These are phyloP conservation scores for Colletotrichum incanum DNA, from an alignment of 2,329 filamentous ascomycete species.

Conservation along the genomic window DNA sequence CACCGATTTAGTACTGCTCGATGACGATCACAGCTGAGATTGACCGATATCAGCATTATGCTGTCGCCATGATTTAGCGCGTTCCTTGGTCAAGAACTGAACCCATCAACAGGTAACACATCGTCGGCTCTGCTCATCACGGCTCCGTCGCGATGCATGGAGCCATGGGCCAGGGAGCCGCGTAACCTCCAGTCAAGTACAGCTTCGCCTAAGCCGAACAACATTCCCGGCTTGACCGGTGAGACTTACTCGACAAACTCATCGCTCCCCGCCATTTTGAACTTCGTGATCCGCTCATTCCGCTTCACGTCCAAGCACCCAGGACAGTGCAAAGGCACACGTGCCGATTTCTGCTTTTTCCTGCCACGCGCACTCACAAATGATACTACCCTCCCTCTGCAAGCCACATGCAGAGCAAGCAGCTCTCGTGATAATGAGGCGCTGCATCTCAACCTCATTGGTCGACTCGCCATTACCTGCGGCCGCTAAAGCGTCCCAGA, in stretches of 20 bases:
- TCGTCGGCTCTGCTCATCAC: neutral
- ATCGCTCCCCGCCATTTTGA: constrained; percentile 1
- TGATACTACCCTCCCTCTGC: constrained; percentile 39
- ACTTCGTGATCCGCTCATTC: constrained; percentile 11
- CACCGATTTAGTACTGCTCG: neutral
- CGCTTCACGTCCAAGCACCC: constrained; percentile 12
- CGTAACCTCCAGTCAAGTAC: constrained; percentile 4
- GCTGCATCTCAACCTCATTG: constrained; percentile 8
- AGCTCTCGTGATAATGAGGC: constrained; percentile 36
- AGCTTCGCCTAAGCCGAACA: constrained; percentile 29
- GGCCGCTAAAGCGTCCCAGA: constrained; percentile 38
- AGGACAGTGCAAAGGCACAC: constrained; percentile 19
- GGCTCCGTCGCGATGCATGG: constrained; percentile 29
- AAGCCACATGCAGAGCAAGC: constrained; percentile 41
- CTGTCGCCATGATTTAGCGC: constrained; percentile 2
- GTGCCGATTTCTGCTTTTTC: constrained; percentile 33
- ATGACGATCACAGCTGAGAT: neutral
- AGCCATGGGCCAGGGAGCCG: constrained; percentile 29
- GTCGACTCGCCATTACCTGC: constrained; percentile 13
- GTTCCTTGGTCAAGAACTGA: neutral
- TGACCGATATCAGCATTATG: constrained; percentile 35
- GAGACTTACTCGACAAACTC: constrained; percentile 30
- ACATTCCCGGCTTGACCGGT: constrained; percentile 3
- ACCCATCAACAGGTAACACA: constrained; percentile 2
- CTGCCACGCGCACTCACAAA: constrained; percentile 30